Evolutionary conservation across 257 asterid species (phyloP).

Genomic region (Solanum tacnaense): DNA sequence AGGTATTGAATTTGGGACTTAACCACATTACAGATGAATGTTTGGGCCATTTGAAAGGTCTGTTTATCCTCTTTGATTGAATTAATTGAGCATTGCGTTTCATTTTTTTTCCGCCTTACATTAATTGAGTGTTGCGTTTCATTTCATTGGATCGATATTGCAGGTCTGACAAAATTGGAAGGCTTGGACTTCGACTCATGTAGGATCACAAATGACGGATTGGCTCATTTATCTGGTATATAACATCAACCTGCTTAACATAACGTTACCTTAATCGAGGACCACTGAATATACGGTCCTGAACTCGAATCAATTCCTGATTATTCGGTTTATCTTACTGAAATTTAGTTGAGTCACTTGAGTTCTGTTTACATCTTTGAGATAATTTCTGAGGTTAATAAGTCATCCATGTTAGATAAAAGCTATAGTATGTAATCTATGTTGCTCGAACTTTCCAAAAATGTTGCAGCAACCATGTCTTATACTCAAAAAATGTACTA

Average conservation of each 20-base stretch:
- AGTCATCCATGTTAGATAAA: neutral
- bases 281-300: neutral
- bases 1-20: neutral
- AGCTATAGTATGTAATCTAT: neutral
- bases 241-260: neutral
- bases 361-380: neutral
- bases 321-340: neutral
- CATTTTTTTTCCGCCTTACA: neutral
- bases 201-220: neutral
- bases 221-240: conserved; percentile 1
- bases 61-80: neutral
- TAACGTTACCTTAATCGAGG: neutral
- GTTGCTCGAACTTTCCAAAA: neutral
- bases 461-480: neutral
- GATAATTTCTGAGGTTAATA: neutral
- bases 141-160: neutral
- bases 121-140: neutral
- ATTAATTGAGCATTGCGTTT: neutral
- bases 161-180: neutral
- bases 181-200: neutral
- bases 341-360: neutral
- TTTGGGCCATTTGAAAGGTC: neutral
- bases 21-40: conserved; percentile 1
- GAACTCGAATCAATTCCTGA: neutral
- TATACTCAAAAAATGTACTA: neutral